Evolutionary conservation across 2,329 filamentous ascomycete species (phyloP).

Genomic region (Tympanopsis confertula): DNA sequence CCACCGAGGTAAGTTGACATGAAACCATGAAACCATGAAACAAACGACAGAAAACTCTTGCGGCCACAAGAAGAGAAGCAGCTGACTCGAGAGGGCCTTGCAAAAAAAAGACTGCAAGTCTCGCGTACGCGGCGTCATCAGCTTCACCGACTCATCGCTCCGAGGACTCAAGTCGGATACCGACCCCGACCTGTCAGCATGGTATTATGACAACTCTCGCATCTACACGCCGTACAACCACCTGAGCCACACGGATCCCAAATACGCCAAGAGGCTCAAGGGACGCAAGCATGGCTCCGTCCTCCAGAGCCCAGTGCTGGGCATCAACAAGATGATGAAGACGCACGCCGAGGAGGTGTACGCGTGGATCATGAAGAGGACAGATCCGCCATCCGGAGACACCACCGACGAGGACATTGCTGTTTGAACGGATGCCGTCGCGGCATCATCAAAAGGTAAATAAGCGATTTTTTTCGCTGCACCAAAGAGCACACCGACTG

Average conservation of each 20-base stretch:
- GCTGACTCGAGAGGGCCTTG: constrained; percentile 4
- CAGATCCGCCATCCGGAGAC: too few species aligned
- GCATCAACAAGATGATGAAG: constrained; percentile 44
- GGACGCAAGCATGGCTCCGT: constrained; percentile 51
- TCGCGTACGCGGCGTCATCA: constrained; percentile 61
- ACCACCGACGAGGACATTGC: too few species aligned
- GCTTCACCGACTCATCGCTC: constrained; percentile 69
- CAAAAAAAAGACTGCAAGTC: constrained; percentile 45
- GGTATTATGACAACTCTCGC: constrained; percentile 74
- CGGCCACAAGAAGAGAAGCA: neutral
- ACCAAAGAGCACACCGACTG: too few species aligned
- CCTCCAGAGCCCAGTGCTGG: constrained; percentile 32
- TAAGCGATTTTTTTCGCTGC: too few species aligned
- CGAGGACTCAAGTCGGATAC: constrained; percentile 70
- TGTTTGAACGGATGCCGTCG: too few species aligned
- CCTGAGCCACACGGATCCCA: constrained; percentile 59
- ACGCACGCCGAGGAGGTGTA: constrained; percentile 37
- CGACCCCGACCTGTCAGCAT: constrained; percentile 59
- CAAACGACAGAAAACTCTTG: neutral
- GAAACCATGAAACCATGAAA: neutral
- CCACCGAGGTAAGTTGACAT: constrained; percentile 51
- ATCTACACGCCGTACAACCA: constrained; percentile 71
- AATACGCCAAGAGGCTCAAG: constrained; percentile 43
- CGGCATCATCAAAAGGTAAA: too few species aligned
- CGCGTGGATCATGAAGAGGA: constrained; percentile 34